A percentile compares a stretch with the other conserved stretches of the same genome.
These are phyloP conservation scores for Omphalotus guepiniiformis DNA, from an alignment of 768 basidiomycete species.

Conservation along the genomic window DNA sequence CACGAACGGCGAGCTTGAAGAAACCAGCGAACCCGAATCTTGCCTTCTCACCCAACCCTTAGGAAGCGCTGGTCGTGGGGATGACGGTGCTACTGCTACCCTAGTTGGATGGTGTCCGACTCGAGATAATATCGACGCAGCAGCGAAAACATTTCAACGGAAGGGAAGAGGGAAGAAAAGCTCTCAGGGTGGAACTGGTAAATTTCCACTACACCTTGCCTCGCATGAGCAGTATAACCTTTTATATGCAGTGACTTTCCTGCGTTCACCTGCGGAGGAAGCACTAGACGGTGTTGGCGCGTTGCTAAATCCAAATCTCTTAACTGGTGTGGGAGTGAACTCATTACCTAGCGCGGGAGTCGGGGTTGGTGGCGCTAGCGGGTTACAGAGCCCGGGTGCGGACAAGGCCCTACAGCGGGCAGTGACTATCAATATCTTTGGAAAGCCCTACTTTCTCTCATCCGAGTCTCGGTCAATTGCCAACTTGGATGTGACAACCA, in stretches of 20 bases:
- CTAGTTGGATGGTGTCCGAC: conserved; percentile 52
- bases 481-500: neutral
- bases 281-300: conserved; percentile 31
- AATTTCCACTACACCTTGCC: conserved; percentile 60
- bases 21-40: conserved; percentile 4
- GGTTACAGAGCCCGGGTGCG: conserved; percentile 7
- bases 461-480: conserved; percentile 10
- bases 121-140: too few species aligned
- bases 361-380: neutral
- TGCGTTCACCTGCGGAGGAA: conserved; percentile 59
- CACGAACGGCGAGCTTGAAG: conserved; percentile 3
- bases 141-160: conserved; percentile 40
- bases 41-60: conserved; percentile 1
- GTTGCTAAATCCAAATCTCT: conserved; percentile 10
- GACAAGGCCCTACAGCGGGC: conserved; percentile 60
- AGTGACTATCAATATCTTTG: conserved; percentile 76
- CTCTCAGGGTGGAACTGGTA: neutral
- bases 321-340: conserved; percentile 1
- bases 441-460: conserved; percentile 53
- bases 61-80: conserved; percentile 37
- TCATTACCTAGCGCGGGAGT: conserved; percentile 13
- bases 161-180: conserved; percentile 1
- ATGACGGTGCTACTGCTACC: conserved; percentile 42
- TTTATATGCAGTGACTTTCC: conserved; percentile 84
- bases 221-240: conserved; percentile 82